phyloP scores from a whole-genome alignment of 371 early-diverging fungal species.

The Mucor velutinosus region DNA sequence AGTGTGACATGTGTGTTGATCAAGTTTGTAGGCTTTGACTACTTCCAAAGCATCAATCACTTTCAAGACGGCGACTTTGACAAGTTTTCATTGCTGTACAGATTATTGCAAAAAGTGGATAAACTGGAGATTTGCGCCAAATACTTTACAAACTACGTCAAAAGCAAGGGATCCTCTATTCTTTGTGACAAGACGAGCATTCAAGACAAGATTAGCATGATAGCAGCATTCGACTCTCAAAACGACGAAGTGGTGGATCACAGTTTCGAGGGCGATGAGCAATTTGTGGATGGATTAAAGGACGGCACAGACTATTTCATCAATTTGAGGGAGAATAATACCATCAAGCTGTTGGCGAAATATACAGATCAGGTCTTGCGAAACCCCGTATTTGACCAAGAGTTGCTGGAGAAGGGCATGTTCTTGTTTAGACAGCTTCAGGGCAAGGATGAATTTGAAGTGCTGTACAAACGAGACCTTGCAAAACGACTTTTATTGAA shows the following conservation, averaged over 20 bases:
- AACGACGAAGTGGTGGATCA: constrained; percentile 67
- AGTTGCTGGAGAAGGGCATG: constrained; percentile 34
- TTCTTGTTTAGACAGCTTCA: constrained; percentile 31
- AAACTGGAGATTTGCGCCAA: constrained; percentile 34
- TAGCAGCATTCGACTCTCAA: constrained; percentile 66
- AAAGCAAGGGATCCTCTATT: constrained; percentile 37
- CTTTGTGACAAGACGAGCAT: constrained; percentile 23
- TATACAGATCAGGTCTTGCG: constrained; percentile 35
- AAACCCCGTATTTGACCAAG: constrained; percentile 37
- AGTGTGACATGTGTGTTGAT: background rate
- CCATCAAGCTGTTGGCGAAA: constrained; percentile 75
- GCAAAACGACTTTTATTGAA: constrained; percentile 86
- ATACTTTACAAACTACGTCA: constrained; percentile 40
- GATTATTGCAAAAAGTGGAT: constrained; percentile 39
- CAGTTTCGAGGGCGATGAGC: constrained; percentile 69
- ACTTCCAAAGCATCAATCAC: constrained; percentile 48
- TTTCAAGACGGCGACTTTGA: constrained; percentile 29
- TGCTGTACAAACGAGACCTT: constrained; percentile 89
- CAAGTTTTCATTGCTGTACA: constrained; percentile 66
- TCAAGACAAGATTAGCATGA: constrained; percentile 21
- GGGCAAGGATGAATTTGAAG: constrained; percentile 92
- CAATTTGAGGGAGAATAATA: constrained; percentile 80
- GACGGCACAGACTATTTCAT: constrained; percentile 86
- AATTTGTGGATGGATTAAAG: constrained; percentile 69
- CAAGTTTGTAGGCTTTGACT: constrained; percentile 51